Evolutionary conservation across 257 asterid genomes (phyloP).

Genomic region (Lantana camara): DNA sequence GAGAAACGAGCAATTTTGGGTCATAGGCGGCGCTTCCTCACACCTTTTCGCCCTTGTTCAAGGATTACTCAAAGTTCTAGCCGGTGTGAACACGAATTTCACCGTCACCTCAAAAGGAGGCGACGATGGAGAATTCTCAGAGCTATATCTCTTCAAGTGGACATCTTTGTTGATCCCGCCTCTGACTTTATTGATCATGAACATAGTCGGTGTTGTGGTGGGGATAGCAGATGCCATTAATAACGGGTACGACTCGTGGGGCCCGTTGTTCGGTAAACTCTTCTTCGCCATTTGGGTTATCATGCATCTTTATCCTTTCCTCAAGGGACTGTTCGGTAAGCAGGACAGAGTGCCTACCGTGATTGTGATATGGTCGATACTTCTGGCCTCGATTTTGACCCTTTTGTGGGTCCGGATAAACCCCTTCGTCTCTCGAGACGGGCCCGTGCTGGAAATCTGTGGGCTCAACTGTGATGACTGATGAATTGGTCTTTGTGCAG

Average conservation of each 20-base stretch:
- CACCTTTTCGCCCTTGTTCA: slow-evolving; percentile 87
- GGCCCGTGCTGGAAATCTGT: slow-evolving; percentile 77
- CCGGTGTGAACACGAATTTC: slow-evolving; percentile 84
- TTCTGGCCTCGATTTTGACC: slow-evolving; percentile 72
- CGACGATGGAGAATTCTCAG: slow-evolving; percentile 73
- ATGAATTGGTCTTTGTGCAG: slow-evolving; percentile 21
- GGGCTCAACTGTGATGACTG: slow-evolving; percentile 77
- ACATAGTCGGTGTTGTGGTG: slow-evolving; percentile 73
- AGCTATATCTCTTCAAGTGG: slow-evolving; percentile 86
- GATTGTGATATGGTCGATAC: slow-evolving; percentile 83
- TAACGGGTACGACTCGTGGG: slow-evolving; percentile 94
- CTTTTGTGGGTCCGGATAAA: slow-evolving; percentile 86
- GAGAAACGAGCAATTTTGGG: slow-evolving; percentile 99
- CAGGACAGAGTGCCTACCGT: slow-evolving; percentile 81
- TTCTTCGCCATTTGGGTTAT: slow-evolving; percentile 90
- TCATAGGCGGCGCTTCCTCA: slow-evolving; percentile 83
- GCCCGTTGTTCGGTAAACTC: slow-evolving; percentile 74
- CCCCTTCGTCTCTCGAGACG: slow-evolving; percentile 86
- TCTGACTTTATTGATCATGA: slow-evolving; percentile 64
- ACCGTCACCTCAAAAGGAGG: slow-evolving; percentile 91
- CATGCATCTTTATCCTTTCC: slow-evolving; percentile 89
- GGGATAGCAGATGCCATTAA: slow-evolving; percentile 81
- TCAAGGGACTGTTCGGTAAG: slow-evolving; percentile 79
- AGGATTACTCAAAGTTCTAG: slow-evolving; percentile 82
- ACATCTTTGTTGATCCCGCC: slow-evolving; percentile 78